Evolutionary conservation across 108 stramenopile genomes (phyloP).

Genomic region (Aureococcus anophagefferens): DNA sequence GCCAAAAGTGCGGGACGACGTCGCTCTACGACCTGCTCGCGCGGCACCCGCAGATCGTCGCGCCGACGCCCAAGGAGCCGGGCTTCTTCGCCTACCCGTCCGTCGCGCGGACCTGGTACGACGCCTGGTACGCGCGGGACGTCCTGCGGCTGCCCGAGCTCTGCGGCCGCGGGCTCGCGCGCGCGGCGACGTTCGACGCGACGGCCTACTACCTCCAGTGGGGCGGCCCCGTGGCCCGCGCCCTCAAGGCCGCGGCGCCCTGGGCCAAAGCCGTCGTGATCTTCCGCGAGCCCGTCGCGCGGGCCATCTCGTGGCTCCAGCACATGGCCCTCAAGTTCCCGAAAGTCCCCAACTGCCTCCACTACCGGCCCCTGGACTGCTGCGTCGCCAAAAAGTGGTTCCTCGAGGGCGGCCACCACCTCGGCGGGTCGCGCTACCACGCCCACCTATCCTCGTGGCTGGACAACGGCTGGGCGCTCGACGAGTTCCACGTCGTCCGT

Average conservation of each 20-base stretch:
- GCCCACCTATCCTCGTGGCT: not conserved
- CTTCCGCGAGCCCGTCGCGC: not conserved
- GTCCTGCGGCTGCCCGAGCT: not conserved
- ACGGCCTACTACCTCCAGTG: not conserved
- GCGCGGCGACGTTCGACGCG: not conserved
- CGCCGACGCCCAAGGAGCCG: not conserved
- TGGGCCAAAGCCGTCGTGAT: not conserved
- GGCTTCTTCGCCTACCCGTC: not conserved
- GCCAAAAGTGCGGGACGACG: constrained; percentile 1
- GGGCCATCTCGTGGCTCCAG: not conserved
- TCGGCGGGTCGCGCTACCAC: not conserved
- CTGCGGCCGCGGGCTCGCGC: not conserved
- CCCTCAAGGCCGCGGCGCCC: not conserved
- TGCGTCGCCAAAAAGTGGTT: not conserved
- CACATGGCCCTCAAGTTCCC: not conserved
- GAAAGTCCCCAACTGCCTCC: not conserved
- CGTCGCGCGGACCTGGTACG: not conserved
- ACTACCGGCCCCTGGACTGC: not conserved
- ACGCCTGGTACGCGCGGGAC: not conserved
- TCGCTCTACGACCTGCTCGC: not conserved
- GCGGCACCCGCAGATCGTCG: not conserved
- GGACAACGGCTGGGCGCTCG: not conserved
- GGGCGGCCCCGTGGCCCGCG: not conserved
- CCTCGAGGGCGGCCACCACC: not conserved
- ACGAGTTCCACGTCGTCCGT: not conserved